Evolutionary conservation across 1,284 basidiomycete genomes (phyloP).

Genomic region (Cystobasidium sp.): DNA sequence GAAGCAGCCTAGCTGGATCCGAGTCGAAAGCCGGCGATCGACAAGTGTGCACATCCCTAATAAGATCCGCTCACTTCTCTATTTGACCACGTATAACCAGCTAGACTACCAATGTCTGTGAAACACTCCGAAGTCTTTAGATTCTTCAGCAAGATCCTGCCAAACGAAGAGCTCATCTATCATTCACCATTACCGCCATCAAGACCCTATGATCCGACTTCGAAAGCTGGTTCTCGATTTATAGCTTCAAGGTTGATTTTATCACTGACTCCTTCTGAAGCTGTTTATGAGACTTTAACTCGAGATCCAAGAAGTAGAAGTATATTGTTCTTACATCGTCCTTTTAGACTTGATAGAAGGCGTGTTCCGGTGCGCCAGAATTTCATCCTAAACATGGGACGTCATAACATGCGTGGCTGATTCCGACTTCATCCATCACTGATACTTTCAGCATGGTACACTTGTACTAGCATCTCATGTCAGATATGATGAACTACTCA

Average conservation of each 20-base stretch:
- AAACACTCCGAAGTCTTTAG: constrained; percentile 28
- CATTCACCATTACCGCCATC: constrained; percentile 32
- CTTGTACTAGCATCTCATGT: constrained; percentile 36
- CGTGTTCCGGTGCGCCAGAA: constrained; percentile 29
- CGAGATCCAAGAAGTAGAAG: constrained; percentile 4
- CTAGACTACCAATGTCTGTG: neutral
- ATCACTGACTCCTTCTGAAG: constrained; percentile 40
- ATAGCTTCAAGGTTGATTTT: constrained; percentile 18
- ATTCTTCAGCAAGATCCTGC: constrained; percentile 32
- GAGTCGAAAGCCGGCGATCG: too few relatives aligned
- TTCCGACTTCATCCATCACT: neutral
- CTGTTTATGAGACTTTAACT: constrained; percentile 24
- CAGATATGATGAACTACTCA: constrained; percentile 37
- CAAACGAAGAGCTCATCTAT: constrained; percentile 39
- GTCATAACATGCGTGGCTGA: neutral
- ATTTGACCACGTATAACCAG: neutral
- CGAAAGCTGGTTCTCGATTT: constrained; percentile 4
- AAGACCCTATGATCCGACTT: constrained; percentile 23
- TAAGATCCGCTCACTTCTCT: neutral
- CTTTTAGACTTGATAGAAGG: constrained; percentile 36
- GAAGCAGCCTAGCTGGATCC: too few relatives aligned
- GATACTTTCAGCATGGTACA: constrained; percentile 27
- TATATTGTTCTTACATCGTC: constrained; percentile 35
- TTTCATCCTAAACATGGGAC: neutral
- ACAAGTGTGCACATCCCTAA: neutral